Percentiles rank a stretch among this genome's conserved stretches.
phyloP scores from a whole-genome alignment of 192 early-diverging fungal species.

The Entomortierella parvispora region DNA sequence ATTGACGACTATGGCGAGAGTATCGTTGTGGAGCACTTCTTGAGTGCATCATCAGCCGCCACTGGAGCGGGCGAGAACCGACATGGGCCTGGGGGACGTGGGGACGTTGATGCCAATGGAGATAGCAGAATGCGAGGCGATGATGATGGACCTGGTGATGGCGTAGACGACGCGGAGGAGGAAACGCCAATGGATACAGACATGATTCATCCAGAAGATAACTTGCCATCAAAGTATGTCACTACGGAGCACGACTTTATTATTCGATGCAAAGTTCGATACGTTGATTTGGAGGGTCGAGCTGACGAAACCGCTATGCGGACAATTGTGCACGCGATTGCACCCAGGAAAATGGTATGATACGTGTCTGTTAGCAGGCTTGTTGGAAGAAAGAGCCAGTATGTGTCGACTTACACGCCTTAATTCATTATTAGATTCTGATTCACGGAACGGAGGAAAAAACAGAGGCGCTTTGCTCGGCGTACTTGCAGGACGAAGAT shows the following conservation, averaged over 20 bases:
- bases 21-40: constrained; percentile 70
- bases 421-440: constrained; percentile 67
- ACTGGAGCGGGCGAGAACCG: constrained; percentile 2
- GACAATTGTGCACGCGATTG: constrained; percentile 85
- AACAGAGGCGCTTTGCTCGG: constrained; percentile 71
- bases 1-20: constrained; percentile 95
- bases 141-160: constrained; percentile 10
- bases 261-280: constrained; percentile 79
- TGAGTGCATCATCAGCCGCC: constrained; percentile 30
- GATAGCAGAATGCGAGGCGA: constrained; percentile 41
- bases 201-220: constrained; percentile 60
- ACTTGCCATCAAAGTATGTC: constrained; percentile 85
- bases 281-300: constrained; percentile 93
- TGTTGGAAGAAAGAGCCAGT: not conserved
- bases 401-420: not conserved
- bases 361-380: constrained; percentile 12
- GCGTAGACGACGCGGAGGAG: constrained; percentile 21
- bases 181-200: constrained; percentile 62
- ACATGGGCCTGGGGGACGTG: constrained; percentile 3
- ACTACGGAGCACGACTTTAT: constrained; percentile 63
- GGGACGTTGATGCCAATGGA: constrained; percentile 38
- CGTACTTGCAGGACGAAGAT: constrained; percentile 68
- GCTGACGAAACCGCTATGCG: constrained; percentile 87
- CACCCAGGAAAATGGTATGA: constrained; percentile 80
- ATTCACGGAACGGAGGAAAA: constrained; percentile 85